Base-by-base conservation (phyloP, 2,329 filamentous ascomycete genomes). In the Xylariaceae sp. region DNA sequence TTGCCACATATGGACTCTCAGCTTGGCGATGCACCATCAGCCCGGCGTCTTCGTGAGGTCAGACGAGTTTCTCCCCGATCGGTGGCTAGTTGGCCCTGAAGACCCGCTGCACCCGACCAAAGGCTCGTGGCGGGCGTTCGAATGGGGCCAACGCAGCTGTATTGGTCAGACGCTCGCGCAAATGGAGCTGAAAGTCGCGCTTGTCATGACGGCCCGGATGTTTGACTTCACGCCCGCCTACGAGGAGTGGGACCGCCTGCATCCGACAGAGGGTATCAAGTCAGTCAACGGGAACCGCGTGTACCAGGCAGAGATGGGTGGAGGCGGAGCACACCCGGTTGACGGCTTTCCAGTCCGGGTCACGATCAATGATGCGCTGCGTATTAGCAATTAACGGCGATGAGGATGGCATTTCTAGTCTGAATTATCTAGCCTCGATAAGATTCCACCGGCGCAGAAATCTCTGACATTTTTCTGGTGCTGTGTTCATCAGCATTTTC, bases 1-100 rank as follows among this genome's bases (percentile, higher is more conserved):
- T 9, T 60, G 49, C 33, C 36, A 56, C 39, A 51, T 62, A 3
- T 63, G 58, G 57, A 54, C 53, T 3, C 43, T 60, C 12, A 55
- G 31, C n/a, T 41, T 54, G 19, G 58, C 45, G 11, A 62, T 75
- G 45, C 73, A 76, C 50, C 65, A 75, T 52, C 64, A 69, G 43
- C 59, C 64, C 0, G 34, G 44, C 1, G 60, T 69, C 7, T 75
- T 71, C 41, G 41, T 57, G 0, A 60, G 69, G 1, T 67, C 70
- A 1, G 61, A 69, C 6, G 62, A 55, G 5, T 74, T 72, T 50
- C 46, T 68, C 18, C 66, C 66, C 1, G 62, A 66, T 28, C 60
- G 71, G 11, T 74, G 70, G 69, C 69, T 82, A 0, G 60, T 53
- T 1, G 56, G 44, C 2, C 42, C 56, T 5, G 52, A 60, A 38